These are phyloP conservation scores for Lyophyllum decastes DNA, from an alignment of 768 basidiomycete genomes.

Conservation along the genomic window DNA sequence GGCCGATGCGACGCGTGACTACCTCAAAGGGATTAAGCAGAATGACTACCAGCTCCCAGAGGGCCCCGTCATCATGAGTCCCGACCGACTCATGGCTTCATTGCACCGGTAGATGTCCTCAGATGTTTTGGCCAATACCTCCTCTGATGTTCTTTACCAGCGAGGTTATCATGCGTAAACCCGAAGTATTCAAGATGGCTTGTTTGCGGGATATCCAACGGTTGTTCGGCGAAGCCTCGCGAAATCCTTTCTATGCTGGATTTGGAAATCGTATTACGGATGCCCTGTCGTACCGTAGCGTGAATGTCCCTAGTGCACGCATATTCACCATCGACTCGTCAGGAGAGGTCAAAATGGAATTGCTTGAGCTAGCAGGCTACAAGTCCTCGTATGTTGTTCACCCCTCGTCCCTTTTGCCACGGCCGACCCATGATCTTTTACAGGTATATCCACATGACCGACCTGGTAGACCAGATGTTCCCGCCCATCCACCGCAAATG, in stretches of 20 bases:
- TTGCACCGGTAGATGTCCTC: constrained; percentile 75
- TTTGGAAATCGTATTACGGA: constrained; percentile 99
- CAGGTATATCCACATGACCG: constrained; percentile 98
- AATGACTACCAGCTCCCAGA: constrained; percentile 96
- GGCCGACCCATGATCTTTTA: constrained; percentile 1
- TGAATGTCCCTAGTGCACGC: constrained; percentile 89
- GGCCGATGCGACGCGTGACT: constrained; percentile 94
- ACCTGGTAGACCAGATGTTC: constrained; percentile 99
- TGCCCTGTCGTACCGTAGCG: constrained; percentile 95
- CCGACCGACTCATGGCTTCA: constrained; percentile 91
- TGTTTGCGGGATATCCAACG: constrained; percentile 94
- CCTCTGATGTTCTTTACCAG: constrained; percentile 37
- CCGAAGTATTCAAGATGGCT: constrained; percentile 99
- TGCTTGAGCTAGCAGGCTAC: constrained; percentile 95
- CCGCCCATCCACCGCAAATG: constrained; percentile 91
- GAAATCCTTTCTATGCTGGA: constrained; percentile 91
- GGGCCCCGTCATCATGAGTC: constrained; percentile 98
- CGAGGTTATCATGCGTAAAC: constrained; percentile 98
- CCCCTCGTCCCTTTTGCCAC: background rate
- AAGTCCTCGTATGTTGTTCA: constrained; percentile 77
- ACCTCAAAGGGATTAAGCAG: constrained; percentile 93
- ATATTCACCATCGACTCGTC: constrained; percentile 97
- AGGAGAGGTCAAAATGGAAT: constrained; percentile 95
- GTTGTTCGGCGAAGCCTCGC: constrained; percentile 72
- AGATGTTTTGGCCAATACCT: background rate